Base-by-base conservation (phyloP, 1,284 basidiomycete species). In the Naganishia albida region DNA sequence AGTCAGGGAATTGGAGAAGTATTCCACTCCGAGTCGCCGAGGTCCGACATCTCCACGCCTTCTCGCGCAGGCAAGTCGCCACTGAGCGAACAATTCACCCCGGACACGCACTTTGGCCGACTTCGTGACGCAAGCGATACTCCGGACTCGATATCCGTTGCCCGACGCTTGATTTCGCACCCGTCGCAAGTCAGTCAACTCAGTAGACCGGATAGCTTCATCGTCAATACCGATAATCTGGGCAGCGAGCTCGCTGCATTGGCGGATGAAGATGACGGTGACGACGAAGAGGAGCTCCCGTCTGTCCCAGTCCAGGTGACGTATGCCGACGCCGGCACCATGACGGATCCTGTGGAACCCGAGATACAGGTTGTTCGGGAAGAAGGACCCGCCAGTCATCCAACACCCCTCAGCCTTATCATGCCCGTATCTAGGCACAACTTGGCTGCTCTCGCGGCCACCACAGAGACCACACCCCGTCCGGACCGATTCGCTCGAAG, bases 241-340 rank as follows among this genome's bases (percentile, higher is more conserved):
- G 70, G 74, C 46, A 72, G 73, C 48, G 74, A 77, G 62, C 71
- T 76, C 15, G 73, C 71, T n/a, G 54, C 71, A 8, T 67, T 72
- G 26, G 70, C 73, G 39, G 68, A 69, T 25, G 62, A 65, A 23
- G 53, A 67, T 7, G 67, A 67, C 2, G 57, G 66, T 15, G 46
- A 39, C 15, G 52, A 55, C 4, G 39, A 65, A 7, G 63, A 55
- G 23, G 28, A 57, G 23, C n/a, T 38, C 20, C 42, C 20, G 28
- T 25, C 52, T 20, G 42, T 44, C 2, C 62, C 46, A 7, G 30
- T 46, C 38, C 52, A 62, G 38, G 63, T 49, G 8, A 42, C 42
- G 1, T 48, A 72, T 39, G 67, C 69, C 23, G 74, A 76, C n/a
- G 69, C 68, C 1, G 68, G 69, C 20, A 71, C 72, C 54, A 74